Evolutionary conservation across 2,329 filamentous ascomycete species (phyloP), one percentile per base, ranked within the genome.

Genomic region (Dothistroma pini): DNA sequence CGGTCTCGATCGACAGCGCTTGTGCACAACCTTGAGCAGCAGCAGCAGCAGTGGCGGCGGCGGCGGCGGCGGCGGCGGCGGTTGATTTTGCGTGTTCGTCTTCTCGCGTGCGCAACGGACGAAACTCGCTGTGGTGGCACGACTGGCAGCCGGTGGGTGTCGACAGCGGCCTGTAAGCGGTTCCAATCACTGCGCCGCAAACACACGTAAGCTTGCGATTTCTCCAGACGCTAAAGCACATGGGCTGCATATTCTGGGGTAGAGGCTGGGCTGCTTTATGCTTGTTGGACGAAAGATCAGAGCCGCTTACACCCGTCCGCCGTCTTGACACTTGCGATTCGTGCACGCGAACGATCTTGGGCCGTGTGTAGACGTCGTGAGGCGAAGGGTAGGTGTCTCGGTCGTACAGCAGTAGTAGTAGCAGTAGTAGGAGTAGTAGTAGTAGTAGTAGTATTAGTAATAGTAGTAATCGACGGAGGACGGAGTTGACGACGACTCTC

Each of bases 171-270:
- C 16, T 10, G 11, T 41, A 57, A 57, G 44, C 44, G 55, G n/a
- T n/a, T n/a, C 55, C 55, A 57, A 22, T 57, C 41, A 35, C 6
- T 8, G 11, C 9, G 16, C 10, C n/a, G 16, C 14, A 50, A 57
- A 50, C 2, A 22, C 21, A 56, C 44, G 29, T 35, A 50, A 49
- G 55, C 41, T 29, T 35, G 49, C 56, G 12, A 32, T 29, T 49
- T 56, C 54, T 56, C 54, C 54, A 56, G 38, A 56, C 49, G 35
- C 57, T 59, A 59, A 47, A 29, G 25, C 25, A 29, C 6, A 6
- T 53, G 56, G 56, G 48, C 56, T 58, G 57, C 50, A 59, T 59
- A 54, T 59, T 44, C 57, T 59, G 57, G 57, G 57, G 57, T 41
- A 54, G 50, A 35, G 50, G 31, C 22, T 9, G 29, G n/a, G 9